These are phyloP conservation scores for Hibiscus tridactylites DNA, from an alignment of 345 rosid genomes.

Conservation along the genomic window DNA sequence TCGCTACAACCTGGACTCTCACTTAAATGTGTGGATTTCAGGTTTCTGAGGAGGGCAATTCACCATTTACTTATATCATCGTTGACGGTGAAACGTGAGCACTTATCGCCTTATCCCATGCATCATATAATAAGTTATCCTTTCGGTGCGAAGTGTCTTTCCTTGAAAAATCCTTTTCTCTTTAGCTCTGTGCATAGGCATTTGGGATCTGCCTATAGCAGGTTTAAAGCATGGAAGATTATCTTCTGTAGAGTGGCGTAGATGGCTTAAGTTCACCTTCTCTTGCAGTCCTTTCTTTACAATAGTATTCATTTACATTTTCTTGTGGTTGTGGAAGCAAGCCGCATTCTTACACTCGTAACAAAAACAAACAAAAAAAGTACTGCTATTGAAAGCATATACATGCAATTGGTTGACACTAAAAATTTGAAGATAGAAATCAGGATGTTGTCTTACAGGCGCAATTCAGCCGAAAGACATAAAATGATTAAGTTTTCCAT, in stretches of 20 bases:
- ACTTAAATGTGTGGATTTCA: conserved; percentile 16
- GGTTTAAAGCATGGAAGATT: background rate
- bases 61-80: conserved; percentile 77
- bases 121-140: background rate
- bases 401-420: too few relatives aligned
- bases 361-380: background rate
- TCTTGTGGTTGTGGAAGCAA: background rate
- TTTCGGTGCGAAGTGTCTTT: background rate
- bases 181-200: background rate
- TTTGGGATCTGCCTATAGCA: background rate
- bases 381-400: background rate
- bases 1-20: background rate
- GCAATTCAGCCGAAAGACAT: background rate
- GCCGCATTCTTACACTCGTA: background rate
- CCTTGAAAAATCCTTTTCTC: background rate
- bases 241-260: background rate
- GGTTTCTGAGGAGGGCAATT: conserved; percentile 74
- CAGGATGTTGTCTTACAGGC: background rate
- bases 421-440: background rate
- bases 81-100: conserved; percentile 80
- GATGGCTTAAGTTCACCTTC: background rate
- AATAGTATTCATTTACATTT: background rate
- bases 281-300: background rate
- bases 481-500: background rate
- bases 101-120: background rate